These are phyloP conservation scores for Fraxinus americana DNA, from an alignment of 257 asterid species.

Conservation along the genomic window DNA sequence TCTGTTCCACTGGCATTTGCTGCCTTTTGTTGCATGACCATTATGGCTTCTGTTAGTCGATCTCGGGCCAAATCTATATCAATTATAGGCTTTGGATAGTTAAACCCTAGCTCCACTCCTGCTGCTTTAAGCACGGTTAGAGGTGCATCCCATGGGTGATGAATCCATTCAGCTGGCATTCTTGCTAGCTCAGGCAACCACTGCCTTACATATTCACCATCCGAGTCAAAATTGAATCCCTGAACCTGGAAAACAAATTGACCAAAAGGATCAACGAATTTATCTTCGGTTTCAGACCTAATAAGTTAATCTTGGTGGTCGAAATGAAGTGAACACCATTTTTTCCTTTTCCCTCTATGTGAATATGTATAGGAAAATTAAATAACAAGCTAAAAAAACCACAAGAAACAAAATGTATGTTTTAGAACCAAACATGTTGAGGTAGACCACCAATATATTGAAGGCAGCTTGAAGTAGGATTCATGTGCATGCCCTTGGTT, in stretches of 20 bases:
- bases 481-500: neutral
- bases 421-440: neutral
- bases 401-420: neutral
- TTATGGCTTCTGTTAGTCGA: constrained; percentile 66
- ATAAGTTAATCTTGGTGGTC: neutral
- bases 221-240: constrained; percentile 83
- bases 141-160: constrained; percentile 97
- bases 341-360: neutral
- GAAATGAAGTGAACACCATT: neutral
- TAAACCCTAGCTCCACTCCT: constrained; percentile 80
- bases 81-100: constrained; percentile 80
- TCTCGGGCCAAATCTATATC: constrained; percentile 75
- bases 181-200: constrained; percentile 94
- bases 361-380: neutral
- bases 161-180: constrained; percentile 91
- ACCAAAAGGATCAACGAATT: neutral
- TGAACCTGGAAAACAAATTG: constrained; percentile 58
- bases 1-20: constrained; percentile 33
- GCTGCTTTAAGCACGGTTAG: constrained; percentile 62
- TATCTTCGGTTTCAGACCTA: no score
- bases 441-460: neutral
- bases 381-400: neutral
- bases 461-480: neutral
- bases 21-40: constrained; percentile 45
- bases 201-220: constrained; percentile 80